Base-by-base conservation (phyloP, 768 basidiomycete species). In the Phylloporus arenicola region DNA sequence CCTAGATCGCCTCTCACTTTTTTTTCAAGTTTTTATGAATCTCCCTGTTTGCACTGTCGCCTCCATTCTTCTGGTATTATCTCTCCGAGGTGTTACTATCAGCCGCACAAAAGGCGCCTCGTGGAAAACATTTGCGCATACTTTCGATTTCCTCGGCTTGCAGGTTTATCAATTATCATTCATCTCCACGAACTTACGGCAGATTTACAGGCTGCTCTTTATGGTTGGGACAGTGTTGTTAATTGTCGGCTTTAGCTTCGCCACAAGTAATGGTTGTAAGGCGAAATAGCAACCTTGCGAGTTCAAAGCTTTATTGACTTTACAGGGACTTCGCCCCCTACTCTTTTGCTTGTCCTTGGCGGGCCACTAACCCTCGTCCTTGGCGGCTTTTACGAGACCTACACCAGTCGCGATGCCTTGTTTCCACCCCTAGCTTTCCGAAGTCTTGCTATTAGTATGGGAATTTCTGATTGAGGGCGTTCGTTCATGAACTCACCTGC, bases 61-160 rank as follows among this genome's bases (percentile, higher is more conserved):
- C 19, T 75, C 77, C 52, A 50, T 79, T 10, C 74, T 88, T 9
- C 70, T 91, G 19, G 62, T 65, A 17, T 43, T 78, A 27, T 83
- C 86, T n/a, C 76, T 92, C 44, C 80, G 79, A 54, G 69, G 67
- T 31, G 76, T 88, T 31, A 60, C 71, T 30, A 65, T 86, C 19
- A 69, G 73, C 17, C 68, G 67, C 39, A 55, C 78, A 14, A 62
- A 69, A 22, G 70, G 75, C 47, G 71, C 78, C 38, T 82, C 85
- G 9, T 87, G 84, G 82, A 64, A 65, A 51, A 68, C 63, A 11
- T 74, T 90, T 50, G 56, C 66, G 29, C 68, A 61, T 53, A 80
- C 67, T 20, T 90, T 92, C 61, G 89, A 92, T 66, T 91, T 89
- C 61, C 60, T 79, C 34, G 89, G 89, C 57, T 64, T 91, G 89